Evolutionary conservation across 345 rosid species (phyloP).

Genomic region (Passiflora organensis): DNA sequence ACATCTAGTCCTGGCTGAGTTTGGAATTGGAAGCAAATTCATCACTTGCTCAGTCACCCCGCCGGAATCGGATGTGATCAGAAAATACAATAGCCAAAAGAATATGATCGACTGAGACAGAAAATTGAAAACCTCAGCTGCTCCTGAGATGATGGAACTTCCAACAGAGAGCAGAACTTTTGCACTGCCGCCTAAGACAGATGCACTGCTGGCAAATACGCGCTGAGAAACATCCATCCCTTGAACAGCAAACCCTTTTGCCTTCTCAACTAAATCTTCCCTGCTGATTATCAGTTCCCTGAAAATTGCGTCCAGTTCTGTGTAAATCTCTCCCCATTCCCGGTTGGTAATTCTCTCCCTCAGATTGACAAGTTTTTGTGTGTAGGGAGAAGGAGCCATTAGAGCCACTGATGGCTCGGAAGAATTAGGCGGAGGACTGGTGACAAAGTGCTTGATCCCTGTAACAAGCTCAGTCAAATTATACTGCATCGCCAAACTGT

Average conservation of each 20-base stretch:
- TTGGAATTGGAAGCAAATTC: constrained; percentile 76
- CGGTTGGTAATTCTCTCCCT: constrained; percentile 44
- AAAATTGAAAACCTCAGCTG: constrained; percentile 89
- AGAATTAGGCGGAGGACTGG: constrained; percentile 42
- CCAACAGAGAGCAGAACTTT: constrained; percentile 61
- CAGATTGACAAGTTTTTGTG: constrained; percentile 67
- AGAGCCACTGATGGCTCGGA: constrained; percentile 46
- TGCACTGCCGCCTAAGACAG: constrained; percentile 68
- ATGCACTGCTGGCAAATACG: constrained; percentile 63
- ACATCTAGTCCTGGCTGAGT: constrained; percentile 51
- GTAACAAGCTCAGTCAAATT: constrained; percentile 90
- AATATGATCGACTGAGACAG: constrained; percentile 77
- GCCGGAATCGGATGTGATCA: constrained; percentile 90
- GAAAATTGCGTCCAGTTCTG: constrained; percentile 65
- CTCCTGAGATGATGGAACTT: constrained; percentile 68
- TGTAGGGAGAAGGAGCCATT: constrained; percentile 58
- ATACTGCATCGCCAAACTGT: constrained; percentile 79
- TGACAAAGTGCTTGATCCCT: constrained; percentile 78
- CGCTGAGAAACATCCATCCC: constrained; percentile 74
- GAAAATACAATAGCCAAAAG: constrained; percentile 76
- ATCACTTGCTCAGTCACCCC: constrained; percentile 94
- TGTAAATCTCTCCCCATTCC: constrained; percentile 75
- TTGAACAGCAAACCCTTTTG: constrained; percentile 71
- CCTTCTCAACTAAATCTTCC: constrained; percentile 79
- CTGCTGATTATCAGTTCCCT: constrained; percentile 71